Conservation (phyloP, 331 rosid genomes). For the Acacia concinna region DNA sequence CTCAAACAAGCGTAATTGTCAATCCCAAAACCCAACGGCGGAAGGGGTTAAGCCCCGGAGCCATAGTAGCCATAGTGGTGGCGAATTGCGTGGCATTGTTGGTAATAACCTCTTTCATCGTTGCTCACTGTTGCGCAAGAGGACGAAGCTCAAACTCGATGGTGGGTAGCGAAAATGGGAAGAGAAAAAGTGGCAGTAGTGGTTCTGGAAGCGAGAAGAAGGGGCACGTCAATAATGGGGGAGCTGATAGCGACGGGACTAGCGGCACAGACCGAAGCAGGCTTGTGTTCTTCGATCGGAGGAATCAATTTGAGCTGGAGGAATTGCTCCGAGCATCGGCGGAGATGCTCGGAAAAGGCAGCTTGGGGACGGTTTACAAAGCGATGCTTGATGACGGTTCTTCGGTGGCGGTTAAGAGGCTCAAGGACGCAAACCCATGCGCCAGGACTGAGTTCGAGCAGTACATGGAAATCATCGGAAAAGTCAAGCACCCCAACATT, state of each 20-base stretch:
- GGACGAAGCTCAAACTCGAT: slow-evolving; percentile 51
- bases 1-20: slow-evolving; percentile 44
- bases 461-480: slow-evolving; percentile 76
- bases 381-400: slow-evolving; percentile 85
- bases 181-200: slow-evolving; percentile 70
- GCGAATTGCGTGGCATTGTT: slow-evolving; percentile 70
- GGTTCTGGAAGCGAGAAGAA: slow-evolving; percentile 79
- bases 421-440: slow-evolving; percentile 92
- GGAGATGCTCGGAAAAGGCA: slow-evolving; percentile 97
- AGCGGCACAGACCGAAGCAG: slow-evolving; percentile 72
- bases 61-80: slow-evolving; percentile 80
- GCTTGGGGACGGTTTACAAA: slow-evolving; percentile 88
- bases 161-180: slow-evolving; percentile 68
- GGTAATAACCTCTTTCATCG: slow-evolving; percentile 64
- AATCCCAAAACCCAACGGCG: slow-evolving; percentile 22
- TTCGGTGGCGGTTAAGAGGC: slow-evolving; percentile 86
- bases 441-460: slow-evolving; percentile 76
- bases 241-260: slow-evolving; percentile 78
- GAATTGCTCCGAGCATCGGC: slow-evolving; percentile 96
- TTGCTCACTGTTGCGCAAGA: slow-evolving; percentile 80
- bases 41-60: slow-evolving; percentile 66
- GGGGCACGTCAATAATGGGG: slow-evolving; percentile 62
- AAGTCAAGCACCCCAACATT: slow-evolving; percentile 53
- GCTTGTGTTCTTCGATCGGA: slow-evolving; percentile 84
- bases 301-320: slow-evolving; percentile 86